Base-by-base conservation (phyloP, 495 filamentous ascomycete species). In the Hypoxylon fuscum region DNA sequence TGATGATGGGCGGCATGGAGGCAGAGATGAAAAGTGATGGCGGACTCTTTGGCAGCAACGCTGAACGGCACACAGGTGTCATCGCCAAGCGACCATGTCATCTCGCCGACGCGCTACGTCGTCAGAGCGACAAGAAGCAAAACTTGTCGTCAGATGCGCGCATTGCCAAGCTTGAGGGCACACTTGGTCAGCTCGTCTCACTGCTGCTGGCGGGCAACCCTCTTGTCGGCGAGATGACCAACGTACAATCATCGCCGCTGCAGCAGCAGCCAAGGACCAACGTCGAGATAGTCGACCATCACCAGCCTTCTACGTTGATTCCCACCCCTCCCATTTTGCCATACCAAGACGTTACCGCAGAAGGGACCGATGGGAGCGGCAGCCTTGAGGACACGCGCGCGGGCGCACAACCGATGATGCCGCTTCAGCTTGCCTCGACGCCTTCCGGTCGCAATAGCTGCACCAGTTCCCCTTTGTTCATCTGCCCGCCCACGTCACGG, bases 131-230 rank as follows among this genome's bases (percentile, higher is more conserved):
- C 29, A 59, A 43, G 2, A n/a, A n/a, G n/a, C 68, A 27, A 23
- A 54, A 62, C 20, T 17, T 45, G 14, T 11, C 25, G 1, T n/a
- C n/a, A n/a, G 43, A 23, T n/a, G 23, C 69, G 6, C 75, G 66
- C 38, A 71, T 69, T 0, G 70, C 70, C 7, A 74, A 76, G 37
- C 74, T 83, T 2, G 81, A 84, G 60, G 77, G 76, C 31, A 83
- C 81, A 57, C 66, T 83, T 40, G 80, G 82, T 55, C 74, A 72
- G 52, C 66, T 83, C 27, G 74, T 79, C 23, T 77, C 75, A 12
- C 56, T 79, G 2, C 66, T 31, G 27, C 27, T 5, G 27, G 10
- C 27, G 27, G 27, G 27, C 27, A 31, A 31, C 10, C 4, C 27
- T 31, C 27, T 5, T 10, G 27, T 31, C 27, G 27, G 27, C 27